Base-by-base conservation (phyloP, 352 stramenopile genomes). In the Pythium dissimile region DNA sequence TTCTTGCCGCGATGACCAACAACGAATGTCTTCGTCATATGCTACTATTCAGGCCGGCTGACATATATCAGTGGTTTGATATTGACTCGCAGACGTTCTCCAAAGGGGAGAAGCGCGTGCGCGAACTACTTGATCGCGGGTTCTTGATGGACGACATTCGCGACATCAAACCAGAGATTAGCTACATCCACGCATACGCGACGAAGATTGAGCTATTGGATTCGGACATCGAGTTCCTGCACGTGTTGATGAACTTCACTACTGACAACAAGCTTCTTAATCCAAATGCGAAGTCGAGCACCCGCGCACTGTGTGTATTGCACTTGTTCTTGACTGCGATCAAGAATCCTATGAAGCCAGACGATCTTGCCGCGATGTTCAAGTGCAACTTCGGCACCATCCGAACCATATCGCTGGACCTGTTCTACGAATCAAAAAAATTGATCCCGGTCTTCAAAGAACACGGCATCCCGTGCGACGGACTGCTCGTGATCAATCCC, bases 321-420 rank as follows among this genome's bases (percentile, higher is more conserved):
- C 44, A 51, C 44, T 26, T 23, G 44, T 51, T 38, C 16, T 11
- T 51, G 5, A 10, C 38, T 23, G 9, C 27, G 6, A 24, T 38
- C 24, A 51, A 51, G 27, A 11, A 51, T 21, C 44, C 44, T 6
- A 51, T 51, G 24, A 51, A 51, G 27, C 27, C 44, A 12, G 44
- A 51, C 13, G 44, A 51, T 23, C 38, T 51, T 16, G 10, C 12
- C 5, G 10, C 13, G 8, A 11, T 51, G 24, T 51, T 51, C 44
- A 51, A 38, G 11, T 51, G 44, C 44, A 51, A 51, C 44, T 51
- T 38, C 28, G 44, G 44, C 13, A 51, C 44, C 10, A 51, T 51
- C 10, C 44, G 44, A 6, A 51, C 44, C 6, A 51, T 51, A 23
- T 23, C 44, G 15, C 44, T 51, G 23, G 44, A 51, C 10, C 21